A percentile compares a stretch with the other conserved stretches of the same genome.
Conservation (phyloP, 805 yeast genomes). For the Candida caryicola region DNA sequence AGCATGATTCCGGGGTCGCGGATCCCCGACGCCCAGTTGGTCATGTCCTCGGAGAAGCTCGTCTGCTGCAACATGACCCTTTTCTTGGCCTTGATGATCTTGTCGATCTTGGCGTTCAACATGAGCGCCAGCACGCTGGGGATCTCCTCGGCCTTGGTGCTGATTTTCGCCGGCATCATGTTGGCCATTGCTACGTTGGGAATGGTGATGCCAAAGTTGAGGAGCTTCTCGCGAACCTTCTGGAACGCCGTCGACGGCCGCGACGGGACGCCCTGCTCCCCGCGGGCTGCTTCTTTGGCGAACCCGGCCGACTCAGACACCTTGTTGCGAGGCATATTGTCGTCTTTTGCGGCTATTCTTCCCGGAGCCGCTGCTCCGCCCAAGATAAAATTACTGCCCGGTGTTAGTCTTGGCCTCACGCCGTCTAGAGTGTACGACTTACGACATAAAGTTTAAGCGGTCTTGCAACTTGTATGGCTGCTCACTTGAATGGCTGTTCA, state of each 20-base stretch:
- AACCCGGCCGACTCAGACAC: no score
- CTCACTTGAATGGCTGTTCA: no score
- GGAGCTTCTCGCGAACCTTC: conserved; percentile 18
- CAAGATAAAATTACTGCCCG: no score
- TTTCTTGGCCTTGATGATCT: conserved; percentile 38
- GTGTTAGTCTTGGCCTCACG: no score
- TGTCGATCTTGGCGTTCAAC: conserved; percentile 32
- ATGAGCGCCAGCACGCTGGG: conserved; percentile 21
- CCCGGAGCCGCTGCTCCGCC: no score
- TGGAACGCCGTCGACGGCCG: conserved; percentile 24
- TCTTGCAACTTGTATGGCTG: no score
- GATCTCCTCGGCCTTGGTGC: background rate
- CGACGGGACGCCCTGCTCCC: no score
- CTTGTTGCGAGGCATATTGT: no score
- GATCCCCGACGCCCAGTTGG: conserved; percentile 40
- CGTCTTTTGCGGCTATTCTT: no score
- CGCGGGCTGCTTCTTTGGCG: no score
- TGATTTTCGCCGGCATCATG: background rate
- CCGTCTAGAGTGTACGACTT: no score
- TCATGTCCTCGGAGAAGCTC: conserved; percentile 39
- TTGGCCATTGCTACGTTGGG: background rate
- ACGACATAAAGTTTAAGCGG: no score
- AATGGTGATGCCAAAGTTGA: background rate
- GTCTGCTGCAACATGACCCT: conserved; percentile 33
- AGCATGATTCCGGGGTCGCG: conserved; percentile 38